Evolutionary conservation across 2,329 filamentous ascomycete genomes (phyloP).

Genomic region (Chaetomium globosum): DNA sequence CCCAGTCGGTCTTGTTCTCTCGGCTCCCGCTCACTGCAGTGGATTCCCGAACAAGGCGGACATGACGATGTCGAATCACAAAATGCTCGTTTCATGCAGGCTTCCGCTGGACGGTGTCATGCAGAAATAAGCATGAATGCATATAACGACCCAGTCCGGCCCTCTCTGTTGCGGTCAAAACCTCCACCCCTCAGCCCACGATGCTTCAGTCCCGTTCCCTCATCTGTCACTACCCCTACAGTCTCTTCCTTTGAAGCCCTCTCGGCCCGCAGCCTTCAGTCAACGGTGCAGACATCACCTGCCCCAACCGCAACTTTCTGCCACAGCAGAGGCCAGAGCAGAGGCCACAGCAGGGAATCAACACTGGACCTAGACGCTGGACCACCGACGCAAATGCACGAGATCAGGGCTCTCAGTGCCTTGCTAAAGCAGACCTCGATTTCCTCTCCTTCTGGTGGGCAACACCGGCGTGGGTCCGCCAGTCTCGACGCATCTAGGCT

Average conservation of each 20-base stretch:
- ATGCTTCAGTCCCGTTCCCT: background rate
- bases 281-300: background rate
- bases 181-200: background rate
- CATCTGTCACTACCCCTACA: background rate
- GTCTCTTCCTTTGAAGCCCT: background rate
- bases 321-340: background rate
- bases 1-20: background rate
- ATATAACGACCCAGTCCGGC: background rate
- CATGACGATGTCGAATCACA: background rate
- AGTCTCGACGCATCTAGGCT: background rate
- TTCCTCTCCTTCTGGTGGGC: background rate
- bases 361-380: background rate
- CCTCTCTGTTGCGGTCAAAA: background rate
- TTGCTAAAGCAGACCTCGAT: background rate
- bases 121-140: background rate
- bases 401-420: background rate
- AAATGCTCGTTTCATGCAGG: background rate
- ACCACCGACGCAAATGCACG: background rate
- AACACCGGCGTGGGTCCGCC: background rate
- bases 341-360: background rate
- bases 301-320: background rate
- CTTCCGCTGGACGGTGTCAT: slow-evolving; percentile 4
- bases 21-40: background rate
- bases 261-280: background rate
- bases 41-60: slow-evolving; percentile 4